A percentile compares a stretch with the other conserved stretches of the same genome.
phyloP scores from a whole-genome alignment of 805 yeast species.

The Blastobotrys peoriensis region DNA sequence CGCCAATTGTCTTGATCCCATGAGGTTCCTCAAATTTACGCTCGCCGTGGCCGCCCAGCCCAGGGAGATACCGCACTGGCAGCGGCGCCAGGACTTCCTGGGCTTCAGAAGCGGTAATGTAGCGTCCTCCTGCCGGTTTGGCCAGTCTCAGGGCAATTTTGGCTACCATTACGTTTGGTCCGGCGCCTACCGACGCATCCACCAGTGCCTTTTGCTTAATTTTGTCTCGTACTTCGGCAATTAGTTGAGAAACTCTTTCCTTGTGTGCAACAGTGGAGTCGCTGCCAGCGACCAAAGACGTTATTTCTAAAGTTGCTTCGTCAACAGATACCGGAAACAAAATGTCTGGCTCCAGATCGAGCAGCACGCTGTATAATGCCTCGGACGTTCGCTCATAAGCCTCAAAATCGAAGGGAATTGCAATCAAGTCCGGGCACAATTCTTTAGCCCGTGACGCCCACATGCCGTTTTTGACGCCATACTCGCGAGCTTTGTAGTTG shows the following conservation, averaged over 20 bases:
- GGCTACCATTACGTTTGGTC: slow-evolving; percentile 67
- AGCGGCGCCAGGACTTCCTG: slow-evolving; percentile 31
- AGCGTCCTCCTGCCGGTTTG: slow-evolving; percentile 67
- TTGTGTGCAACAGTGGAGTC: slow-evolving; percentile 1
- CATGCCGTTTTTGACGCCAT: slow-evolving; percentile 83
- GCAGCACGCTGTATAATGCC: slow-evolving; percentile 55
- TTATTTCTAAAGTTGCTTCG: slow-evolving; percentile 76
- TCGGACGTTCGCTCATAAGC: slow-evolving; percentile 63
- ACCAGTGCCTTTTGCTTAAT: slow-evolving; percentile 48
- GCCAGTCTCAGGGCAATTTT: slow-evolving; percentile 67
- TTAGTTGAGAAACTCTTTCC: slow-evolving; percentile 25
- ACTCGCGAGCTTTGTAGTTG: slow-evolving; percentile 76
- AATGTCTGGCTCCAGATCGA: slow-evolving; percentile 35
- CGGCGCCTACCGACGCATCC: slow-evolving; percentile 74
- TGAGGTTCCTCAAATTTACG: slow-evolving; percentile 39
- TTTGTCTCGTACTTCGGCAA: slow-evolving; percentile 33
- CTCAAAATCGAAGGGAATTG: slow-evolving; percentile 67
- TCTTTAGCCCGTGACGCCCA: slow-evolving; percentile 68
- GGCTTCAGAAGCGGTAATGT: slow-evolving; percentile 31
- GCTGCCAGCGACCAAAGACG: slow-evolving; percentile 26
- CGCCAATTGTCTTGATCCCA: slow-evolving; percentile 32
- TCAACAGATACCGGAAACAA: slow-evolving; percentile 86
- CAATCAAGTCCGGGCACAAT: slow-evolving; percentile 59
- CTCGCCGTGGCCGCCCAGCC: slow-evolving; percentile 37
- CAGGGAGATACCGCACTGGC: slow-evolving; percentile 37